Conservation (phyloP, 192 early-diverging fungal genomes). For the Coemansia sp. region DNA sequence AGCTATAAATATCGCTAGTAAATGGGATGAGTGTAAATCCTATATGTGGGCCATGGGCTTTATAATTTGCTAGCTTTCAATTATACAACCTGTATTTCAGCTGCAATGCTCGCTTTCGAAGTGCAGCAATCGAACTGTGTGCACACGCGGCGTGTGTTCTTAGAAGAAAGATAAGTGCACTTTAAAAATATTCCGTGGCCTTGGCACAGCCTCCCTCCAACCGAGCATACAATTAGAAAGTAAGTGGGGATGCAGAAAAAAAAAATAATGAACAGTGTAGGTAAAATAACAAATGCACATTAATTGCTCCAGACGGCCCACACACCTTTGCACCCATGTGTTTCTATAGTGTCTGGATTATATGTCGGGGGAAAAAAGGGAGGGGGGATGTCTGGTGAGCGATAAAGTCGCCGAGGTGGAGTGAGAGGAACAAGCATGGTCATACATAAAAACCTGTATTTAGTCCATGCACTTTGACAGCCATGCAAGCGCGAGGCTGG, state of each 20-base stretch:
- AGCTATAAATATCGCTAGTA: background rate
- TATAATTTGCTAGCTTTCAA: background rate
- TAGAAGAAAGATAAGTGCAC: background rate
- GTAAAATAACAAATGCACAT: background rate
- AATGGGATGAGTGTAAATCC: background rate
- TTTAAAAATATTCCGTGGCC: background rate
- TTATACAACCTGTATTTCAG: background rate
- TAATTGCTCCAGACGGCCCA: background rate
- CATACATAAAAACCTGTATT: conserved; percentile 1
- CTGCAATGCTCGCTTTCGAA: background rate
- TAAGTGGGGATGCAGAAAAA: background rate
- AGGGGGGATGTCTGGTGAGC: conserved; percentile 1
- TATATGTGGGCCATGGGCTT: background rate
- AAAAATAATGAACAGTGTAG: background rate
- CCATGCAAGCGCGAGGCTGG: background rate
- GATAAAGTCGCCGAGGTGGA: background rate
- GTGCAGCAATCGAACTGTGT: background rate
- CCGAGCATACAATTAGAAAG: background rate
- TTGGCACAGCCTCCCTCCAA: background rate
- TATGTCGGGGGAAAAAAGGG: background rate
- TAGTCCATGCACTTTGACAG: background rate
- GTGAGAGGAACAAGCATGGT: conserved; percentile 3
- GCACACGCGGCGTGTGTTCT: background rate
- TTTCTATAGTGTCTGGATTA: background rate
- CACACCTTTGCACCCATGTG: background rate